A percentile compares a stretch with the other conserved stretches of the same genome.
Conservation (phyloP, 495 filamentous ascomycete genomes). For the Talaromyces wortmannii region DNA sequence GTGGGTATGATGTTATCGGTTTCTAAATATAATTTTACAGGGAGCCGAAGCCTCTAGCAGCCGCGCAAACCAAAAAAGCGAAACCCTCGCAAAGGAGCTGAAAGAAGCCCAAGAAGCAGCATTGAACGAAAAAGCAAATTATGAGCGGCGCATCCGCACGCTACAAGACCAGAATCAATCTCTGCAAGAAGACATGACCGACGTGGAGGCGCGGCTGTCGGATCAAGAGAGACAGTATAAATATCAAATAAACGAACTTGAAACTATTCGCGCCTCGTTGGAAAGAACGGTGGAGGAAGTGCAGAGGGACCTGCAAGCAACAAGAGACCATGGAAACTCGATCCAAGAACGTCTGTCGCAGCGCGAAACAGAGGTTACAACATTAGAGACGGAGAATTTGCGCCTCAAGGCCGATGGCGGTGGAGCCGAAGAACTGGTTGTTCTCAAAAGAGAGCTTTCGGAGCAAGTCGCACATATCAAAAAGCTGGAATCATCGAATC, state of each 20-base stretch:
- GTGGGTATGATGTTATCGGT: no score
- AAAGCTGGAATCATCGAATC: slow-evolving; percentile 68
- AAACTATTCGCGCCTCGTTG: slow-evolving; percentile 60
- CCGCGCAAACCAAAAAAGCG: slow-evolving; percentile 63
- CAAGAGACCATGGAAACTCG: slow-evolving; percentile 52
- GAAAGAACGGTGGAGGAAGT: slow-evolving; percentile 64
- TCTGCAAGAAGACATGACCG: slow-evolving; percentile 71
- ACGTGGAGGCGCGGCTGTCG: slow-evolving; percentile 62
- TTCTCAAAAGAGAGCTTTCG: slow-evolving; percentile 78
- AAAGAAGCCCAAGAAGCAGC: slow-evolving; percentile 61
- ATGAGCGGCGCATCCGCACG: slow-evolving; percentile 66
- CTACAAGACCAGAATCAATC: slow-evolving; percentile 65
- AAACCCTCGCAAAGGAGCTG: slow-evolving; percentile 62
- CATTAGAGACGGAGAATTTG: slow-evolving; percentile 76
- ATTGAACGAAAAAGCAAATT: slow-evolving; percentile 56
- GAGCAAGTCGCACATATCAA: slow-evolving; percentile 89
- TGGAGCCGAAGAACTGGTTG: slow-evolving; percentile 72
- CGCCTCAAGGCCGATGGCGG: slow-evolving; percentile 75
- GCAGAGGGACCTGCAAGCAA: slow-evolving; percentile 60
- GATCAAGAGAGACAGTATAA: slow-evolving; percentile 64
- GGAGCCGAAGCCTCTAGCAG: slow-evolving; percentile 61
- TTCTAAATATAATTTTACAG: no score
- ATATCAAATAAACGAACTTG: slow-evolving; percentile 62
- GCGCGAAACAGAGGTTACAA: slow-evolving; percentile 60
- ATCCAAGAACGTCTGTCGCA: slow-evolving; percentile 60